A percentile compares a stretch with the other conserved stretches of the same genome.
These are phyloP conservation scores for Dillenia suffruticosa DNA, from an alignment of 164 flowering plant species.

Conservation along the genomic window DNA sequence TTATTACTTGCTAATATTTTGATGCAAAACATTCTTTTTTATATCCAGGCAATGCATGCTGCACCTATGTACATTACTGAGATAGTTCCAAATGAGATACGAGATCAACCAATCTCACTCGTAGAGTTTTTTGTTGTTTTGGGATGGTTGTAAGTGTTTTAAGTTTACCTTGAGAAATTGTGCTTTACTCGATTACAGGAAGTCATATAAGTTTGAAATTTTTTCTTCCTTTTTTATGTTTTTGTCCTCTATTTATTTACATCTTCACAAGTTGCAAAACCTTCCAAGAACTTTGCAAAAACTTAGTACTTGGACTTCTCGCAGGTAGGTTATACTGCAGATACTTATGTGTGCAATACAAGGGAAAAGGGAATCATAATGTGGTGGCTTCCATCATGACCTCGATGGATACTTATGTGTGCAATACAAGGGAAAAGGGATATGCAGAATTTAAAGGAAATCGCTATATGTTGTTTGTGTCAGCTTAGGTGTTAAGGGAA, in stretches of 20 bases:
- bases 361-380: conserved; percentile 88
- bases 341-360: too few species aligned
- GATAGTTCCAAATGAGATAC: conserved; percentile 85
- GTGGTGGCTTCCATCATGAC: conserved; percentile 95
- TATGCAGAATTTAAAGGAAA: conserved; percentile 49
- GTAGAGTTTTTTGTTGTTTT: conserved; percentile 91
- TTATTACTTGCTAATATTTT: background rate
- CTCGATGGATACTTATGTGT: conserved; percentile 87
- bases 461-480: conserved; percentile 67
- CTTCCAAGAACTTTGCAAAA: conserved; percentile 1
- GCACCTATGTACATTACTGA: conserved; percentile 99
- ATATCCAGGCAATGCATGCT: conserved; percentile 91
- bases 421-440: conserved; percentile 78
- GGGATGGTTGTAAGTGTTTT: conserved; percentile 93
- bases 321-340: conserved; percentile 77
- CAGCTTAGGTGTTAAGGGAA: conserved; percentile 64
- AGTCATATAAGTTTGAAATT: background rate
- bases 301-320: conserved; percentile 14
- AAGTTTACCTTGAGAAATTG: conserved; percentile 6
- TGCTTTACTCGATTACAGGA: background rate
- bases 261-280: too few species aligned
- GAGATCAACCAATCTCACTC: conserved; percentile 84
- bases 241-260: background rate
- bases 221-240: background rate
- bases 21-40: conserved; percentile 1